phyloP scores from a whole-genome alignment of 805 yeast genomes.

The Sungouiella thailandica region DNA sequence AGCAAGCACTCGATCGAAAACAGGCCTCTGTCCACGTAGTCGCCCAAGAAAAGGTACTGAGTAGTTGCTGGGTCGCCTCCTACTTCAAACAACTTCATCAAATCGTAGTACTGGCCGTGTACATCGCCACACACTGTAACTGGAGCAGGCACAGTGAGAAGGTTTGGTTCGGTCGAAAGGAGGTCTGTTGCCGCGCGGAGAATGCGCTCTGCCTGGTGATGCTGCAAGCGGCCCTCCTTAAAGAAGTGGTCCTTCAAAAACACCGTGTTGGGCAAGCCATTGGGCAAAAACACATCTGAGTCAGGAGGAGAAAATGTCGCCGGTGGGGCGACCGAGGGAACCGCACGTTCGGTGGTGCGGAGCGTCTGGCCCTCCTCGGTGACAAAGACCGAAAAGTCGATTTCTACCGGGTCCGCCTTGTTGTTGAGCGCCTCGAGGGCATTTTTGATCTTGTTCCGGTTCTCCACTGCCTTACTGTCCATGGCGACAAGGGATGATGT shows the following conservation, averaged over 20 bases:
- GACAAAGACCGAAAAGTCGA: constrained; percentile 44
- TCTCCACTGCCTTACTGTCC: constrained; percentile 10
- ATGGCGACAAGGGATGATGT: background rate
- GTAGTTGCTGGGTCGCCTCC: constrained; percentile 85
- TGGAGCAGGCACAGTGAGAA: constrained; percentile 82
- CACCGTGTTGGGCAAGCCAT: constrained; percentile 67
- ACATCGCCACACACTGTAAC: constrained; percentile 95
- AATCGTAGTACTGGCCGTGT: constrained; percentile 93
- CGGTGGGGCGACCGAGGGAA: constrained; percentile 59
- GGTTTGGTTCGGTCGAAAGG: constrained; percentile 68
- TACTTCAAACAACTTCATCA: constrained; percentile 85
- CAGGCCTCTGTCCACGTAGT: constrained; percentile 92
- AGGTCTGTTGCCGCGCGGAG: constrained; percentile 58
- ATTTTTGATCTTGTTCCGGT: constrained; percentile 48
- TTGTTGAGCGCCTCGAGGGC: constrained; percentile 58
- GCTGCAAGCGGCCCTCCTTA: constrained; percentile 74
- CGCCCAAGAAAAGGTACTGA: constrained; percentile 81
- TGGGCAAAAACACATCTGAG: constrained; percentile 54
- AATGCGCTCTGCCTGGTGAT: constrained; percentile 66
- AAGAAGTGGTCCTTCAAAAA: constrained; percentile 71
- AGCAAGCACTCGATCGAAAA: constrained; percentile 80
- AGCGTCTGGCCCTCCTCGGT: constrained; percentile 56
- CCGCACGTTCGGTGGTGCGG: constrained; percentile 55
- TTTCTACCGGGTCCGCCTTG: constrained; percentile 8
- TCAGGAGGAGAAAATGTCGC: constrained; percentile 62